Conservation (phyloP, 2,329 filamentous ascomycete genomes). For the Hymenoscyphus scutula region DNA sequence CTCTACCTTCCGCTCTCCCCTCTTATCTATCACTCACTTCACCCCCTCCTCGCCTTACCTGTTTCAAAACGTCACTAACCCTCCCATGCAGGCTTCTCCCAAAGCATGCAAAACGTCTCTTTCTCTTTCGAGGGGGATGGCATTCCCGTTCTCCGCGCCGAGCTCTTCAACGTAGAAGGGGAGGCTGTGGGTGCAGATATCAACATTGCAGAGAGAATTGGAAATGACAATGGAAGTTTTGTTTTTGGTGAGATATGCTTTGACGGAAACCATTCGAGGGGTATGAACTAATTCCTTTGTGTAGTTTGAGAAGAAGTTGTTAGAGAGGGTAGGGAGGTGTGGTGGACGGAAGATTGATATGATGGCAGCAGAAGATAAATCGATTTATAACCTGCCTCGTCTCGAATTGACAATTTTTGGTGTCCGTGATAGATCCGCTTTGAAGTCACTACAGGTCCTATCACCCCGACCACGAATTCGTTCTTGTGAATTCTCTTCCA, state of each 20-base stretch:
- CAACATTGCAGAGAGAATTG: slow-evolving; percentile 44
- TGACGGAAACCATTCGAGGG: not conserved
- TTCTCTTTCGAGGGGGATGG: slow-evolving; percentile 42
- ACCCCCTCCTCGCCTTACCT: too few species aligned
- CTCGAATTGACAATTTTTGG: too few species aligned
- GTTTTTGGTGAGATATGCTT: not conserved
- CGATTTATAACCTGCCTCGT: too few species aligned
- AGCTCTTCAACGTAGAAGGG: slow-evolving; percentile 37
- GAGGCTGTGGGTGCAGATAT: slow-evolving; percentile 29
- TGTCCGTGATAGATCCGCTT: too few species aligned
- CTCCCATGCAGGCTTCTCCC: slow-evolving; percentile 33
- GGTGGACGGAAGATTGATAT: not conserved
- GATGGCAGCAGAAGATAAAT: too few species aligned
- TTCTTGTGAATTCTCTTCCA: too few species aligned
- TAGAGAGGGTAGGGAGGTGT: not conserved
- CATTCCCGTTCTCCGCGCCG: slow-evolving; percentile 43
- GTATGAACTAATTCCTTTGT: not conserved
- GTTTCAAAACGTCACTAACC: too few species aligned
- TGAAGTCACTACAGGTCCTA: too few species aligned
- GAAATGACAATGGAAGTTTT: slow-evolving; percentile 22
- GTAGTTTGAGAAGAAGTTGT: not conserved
- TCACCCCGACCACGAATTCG: too few species aligned
- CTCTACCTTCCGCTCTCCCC: too few species aligned
- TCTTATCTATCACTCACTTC: too few species aligned
- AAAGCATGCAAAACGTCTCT: slow-evolving; percentile 37